Evolutionary conservation across 768 basidiomycete species (phyloP), one percentile per base, ranked within the genome.

Genomic region (Pluteus cervinus): DNA sequence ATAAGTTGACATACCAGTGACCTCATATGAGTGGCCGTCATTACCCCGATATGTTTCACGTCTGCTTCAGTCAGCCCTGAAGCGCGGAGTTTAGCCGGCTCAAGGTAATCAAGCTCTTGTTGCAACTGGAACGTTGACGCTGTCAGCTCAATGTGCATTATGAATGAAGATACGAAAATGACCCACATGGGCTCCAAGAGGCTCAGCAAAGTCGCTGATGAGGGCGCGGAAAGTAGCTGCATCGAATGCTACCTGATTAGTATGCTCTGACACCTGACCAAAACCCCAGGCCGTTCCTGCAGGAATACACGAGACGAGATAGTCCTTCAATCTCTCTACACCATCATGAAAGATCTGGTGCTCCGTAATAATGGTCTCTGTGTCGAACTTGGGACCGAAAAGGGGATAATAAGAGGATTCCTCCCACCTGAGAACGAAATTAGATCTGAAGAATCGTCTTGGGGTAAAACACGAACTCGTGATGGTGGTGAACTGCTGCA

Each of bases 271-370:
- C 15, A 37, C 42, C 34, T 50, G 38, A 26, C 39, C 18, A 31
- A 47, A 50, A 7, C 49, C 49, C 46, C 46, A 50, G n/a, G 41
- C 35, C 2, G 43, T 39, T 5, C 46, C 49, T 9, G 41, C 29
- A 14, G 49, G 49, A n/a, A 50, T 39, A 24, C 49, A 48, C n/a
- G 49, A 50, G 9, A 41, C 32, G 21, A 48, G 44, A 30, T 48
- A 50, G 10, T 47, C 46, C 31, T 43, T 48, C 7, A 50, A 14
- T 9, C 33, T 45, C 22, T 45, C 39, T 15, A 34, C 15, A 26
- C 49, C 49, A 10, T 36, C 37, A 23, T 50, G 41, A 16, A 50
- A 50, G 12, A 37, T 48, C 26, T 50, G 33, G 26, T 50, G 49
- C 24, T 48, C 49, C 2, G 41, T 42, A 23, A 48, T 39, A 17